Evolutionary conservation across 129 eudicot species (phyloP).

Genomic region (Scalesia atractyloides): DNA sequence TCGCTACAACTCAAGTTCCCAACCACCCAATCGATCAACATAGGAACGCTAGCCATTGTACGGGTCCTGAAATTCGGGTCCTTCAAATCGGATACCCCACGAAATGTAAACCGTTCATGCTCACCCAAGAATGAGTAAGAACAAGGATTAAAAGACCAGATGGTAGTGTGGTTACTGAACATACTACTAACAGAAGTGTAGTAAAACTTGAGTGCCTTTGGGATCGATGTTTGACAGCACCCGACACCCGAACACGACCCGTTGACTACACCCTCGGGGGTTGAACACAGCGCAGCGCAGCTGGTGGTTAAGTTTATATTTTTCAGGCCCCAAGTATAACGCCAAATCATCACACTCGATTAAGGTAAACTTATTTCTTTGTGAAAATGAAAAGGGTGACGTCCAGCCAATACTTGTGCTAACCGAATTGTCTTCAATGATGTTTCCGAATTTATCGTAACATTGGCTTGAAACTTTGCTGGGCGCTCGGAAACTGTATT

Average conservation of each 20-base stretch:
- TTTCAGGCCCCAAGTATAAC: not conserved
- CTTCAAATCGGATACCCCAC: slow-evolving; percentile 36
- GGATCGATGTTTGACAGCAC: slow-evolving; percentile 57
- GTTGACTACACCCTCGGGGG: slow-evolving; percentile 25
- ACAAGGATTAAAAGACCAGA: slow-evolving; percentile 43
- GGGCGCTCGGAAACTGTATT: slow-evolving; percentile 18
- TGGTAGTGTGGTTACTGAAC: not conserved
- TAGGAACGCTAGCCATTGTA: slow-evolving; percentile 39
- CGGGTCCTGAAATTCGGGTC: slow-evolving; percentile 27
- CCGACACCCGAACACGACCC: slow-evolving; percentile 53
- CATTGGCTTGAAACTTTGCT: slow-evolving; percentile 24
- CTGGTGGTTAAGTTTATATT: slow-evolving; percentile 30
- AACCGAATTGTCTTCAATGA: not conserved
- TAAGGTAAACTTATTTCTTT: slow-evolving; percentile 40
- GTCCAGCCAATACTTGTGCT: not conserved
- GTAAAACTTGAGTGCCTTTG: slow-evolving; percentile 40
- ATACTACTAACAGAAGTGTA: not conserved
- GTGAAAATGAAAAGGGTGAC: slow-evolving; percentile 40
- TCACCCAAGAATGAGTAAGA: slow-evolving; percentile 59
- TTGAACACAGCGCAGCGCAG: slow-evolving; percentile 43
- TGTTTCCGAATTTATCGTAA: too few relatives aligned
- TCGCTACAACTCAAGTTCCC: slow-evolving; percentile 38
- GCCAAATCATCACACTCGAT: slow-evolving; percentile 55
- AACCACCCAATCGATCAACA: slow-evolving; percentile 57
- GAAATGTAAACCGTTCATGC: slow-evolving; percentile 35